phyloP scores from a whole-genome alignment of 169 alveolate species.

The Fabrea salina region DNA sequence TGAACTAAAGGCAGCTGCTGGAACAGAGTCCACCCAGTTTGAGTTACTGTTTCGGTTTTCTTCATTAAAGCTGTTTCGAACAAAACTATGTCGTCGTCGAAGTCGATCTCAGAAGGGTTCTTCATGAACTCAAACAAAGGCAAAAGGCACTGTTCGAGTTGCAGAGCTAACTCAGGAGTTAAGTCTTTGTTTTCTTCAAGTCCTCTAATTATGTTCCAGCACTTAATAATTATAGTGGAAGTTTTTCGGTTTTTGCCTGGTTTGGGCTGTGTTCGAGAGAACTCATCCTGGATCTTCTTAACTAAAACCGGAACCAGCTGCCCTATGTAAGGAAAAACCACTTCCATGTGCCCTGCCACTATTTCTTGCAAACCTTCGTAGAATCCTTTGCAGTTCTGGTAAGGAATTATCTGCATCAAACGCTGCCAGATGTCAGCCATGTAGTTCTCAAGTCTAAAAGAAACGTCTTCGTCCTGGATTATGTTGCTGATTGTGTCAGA shows the following conservation, averaged over 20 bases:
- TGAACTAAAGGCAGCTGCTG: background rate
- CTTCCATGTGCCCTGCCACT: background rate
- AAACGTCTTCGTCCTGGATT: conserved; percentile 22
- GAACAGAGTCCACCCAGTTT: background rate
- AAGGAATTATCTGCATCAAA: background rate
- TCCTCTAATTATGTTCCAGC: conserved; percentile 4
- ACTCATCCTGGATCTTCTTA: background rate
- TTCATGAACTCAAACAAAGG: background rate
- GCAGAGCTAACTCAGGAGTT: background rate
- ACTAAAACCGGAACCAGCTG: background rate
- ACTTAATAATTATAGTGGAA: background rate
- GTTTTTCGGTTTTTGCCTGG: background rate
- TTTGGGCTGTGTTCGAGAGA: background rate
- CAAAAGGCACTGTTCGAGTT: conserved; percentile 3
- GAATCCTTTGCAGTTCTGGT: background rate
- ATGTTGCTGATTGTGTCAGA: background rate
- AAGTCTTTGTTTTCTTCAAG: background rate
- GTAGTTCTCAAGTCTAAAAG: background rate
- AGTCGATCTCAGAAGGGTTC: conserved; percentile 4
- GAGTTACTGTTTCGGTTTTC: background rate
- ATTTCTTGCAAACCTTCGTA: conserved; percentile 19
- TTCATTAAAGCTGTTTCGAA: background rate
- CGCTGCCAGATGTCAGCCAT: background rate
- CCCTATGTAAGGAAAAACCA: background rate
- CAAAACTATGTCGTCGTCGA: conserved; percentile 11